phyloP scores from a whole-genome alignment of 2,329 filamentous ascomycete genomes.

The Furcasterigmium furcatum region DNA sequence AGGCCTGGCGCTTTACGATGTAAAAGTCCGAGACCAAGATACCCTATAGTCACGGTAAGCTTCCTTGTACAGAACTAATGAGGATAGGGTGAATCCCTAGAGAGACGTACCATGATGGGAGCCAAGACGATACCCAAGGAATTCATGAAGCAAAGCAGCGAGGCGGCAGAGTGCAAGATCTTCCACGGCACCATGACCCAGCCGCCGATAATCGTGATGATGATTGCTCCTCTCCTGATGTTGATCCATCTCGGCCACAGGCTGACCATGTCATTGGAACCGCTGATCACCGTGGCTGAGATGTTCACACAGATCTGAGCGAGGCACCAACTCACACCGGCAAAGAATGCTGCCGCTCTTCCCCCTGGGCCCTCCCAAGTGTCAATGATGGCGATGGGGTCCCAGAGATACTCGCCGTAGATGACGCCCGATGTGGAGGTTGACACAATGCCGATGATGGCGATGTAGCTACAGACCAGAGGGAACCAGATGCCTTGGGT shows the following conservation, averaged over 20 bases:
- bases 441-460: conserved; percentile 49
- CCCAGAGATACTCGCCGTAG: conserved; percentile 38
- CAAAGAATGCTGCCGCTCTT: conserved; percentile 41
- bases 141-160: conserved; percentile 63
- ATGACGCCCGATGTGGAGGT: conserved; percentile 49
- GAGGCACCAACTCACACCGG: conserved; percentile 48
- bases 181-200: conserved; percentile 66
- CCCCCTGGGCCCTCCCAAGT: conserved; percentile 43
- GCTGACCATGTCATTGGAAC: conserved; percentile 53
- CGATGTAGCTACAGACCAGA: conserved; percentile 19
- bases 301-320: conserved; percentile 55
- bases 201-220: conserved; percentile 48
- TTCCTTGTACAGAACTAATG: too few species aligned
- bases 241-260: conserved; percentile 51
- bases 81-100: too few species aligned
- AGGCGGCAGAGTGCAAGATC: conserved; percentile 55
- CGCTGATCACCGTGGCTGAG: conserved; percentile 51
- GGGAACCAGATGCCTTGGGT: conserved; percentile 8
- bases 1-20: too few species aligned
- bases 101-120: conserved; percentile 36
- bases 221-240: conserved; percentile 51
- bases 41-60: too few species aligned
- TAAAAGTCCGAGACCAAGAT: too few species aligned
- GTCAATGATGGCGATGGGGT: conserved; percentile 41
- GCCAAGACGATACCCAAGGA: conserved; percentile 59